Base-by-base conservation (phyloP, 805 yeast species). In the Hanseniaspora occidentalis region DNA sequence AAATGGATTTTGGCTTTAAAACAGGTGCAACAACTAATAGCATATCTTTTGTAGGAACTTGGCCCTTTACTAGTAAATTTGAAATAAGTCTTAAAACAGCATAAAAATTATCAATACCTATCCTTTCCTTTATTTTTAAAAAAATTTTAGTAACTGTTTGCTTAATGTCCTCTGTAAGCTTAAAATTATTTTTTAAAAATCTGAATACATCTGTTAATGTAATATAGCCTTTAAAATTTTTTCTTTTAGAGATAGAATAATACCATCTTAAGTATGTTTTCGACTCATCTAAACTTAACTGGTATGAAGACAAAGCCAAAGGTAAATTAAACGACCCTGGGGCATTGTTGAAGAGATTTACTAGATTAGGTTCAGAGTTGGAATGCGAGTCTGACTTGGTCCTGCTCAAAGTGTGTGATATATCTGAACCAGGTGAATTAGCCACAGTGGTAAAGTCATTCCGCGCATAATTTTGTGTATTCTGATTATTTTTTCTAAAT, bases 221-320 rank as follows among this genome's bases (percentile, higher is more conserved):
- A 6, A 89, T 76, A 24, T 83, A 62, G 45, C 78, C 69, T 34
- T 77, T 70, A 2, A 33, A 18, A 29, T 77, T 77, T 46, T 81
- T 80, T 40, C 88, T 71, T 35, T 82, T 69, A 27, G 82, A 70
- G 24, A 89, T 75, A 52, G 84, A 88, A 48, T 85, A 80, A 58
- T 88, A 89, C 98, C 98, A 89, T 48, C 96, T 67, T 49, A 89
- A 73, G 58, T 89, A 89, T 1, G 96, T 82, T 51, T 79, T 75
- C 10, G 77, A 72, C 58, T 89, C 98, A 42, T 80, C 82, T 16
- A 70, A 69, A 0, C 95, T 72, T 36, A 89, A 68, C 43, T 84
- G 84, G 36, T 70, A 72, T 1, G 74, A 70, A 1, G 78, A 66
- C n/a, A 83, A 60, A 2, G 85, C 73, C 38, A 82, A 58, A 0